Evolutionary conservation across 148 eudicot species (phyloP).

Genomic region (Nyssa sinensis): DNA sequence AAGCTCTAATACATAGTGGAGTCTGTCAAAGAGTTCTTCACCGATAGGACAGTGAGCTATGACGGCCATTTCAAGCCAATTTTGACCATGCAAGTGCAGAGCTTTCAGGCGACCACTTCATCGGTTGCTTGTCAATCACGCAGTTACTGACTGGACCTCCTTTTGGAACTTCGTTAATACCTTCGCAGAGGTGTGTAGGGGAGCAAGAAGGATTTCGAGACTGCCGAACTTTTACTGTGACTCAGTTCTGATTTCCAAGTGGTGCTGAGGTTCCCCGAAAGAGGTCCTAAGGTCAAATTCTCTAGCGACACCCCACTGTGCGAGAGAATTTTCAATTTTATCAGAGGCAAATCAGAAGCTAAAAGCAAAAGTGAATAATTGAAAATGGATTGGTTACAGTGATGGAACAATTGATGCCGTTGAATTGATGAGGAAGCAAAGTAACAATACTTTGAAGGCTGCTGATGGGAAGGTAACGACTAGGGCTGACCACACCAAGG

Average conservation of each 20-base stretch:
- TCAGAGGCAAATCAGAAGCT: conserved; percentile 49
- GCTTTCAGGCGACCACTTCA: conserved; percentile 52
- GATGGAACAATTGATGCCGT: conserved; percentile 24
- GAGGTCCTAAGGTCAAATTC: conserved; percentile 27
- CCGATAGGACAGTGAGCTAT: conserved; percentile 28
- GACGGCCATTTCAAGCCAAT: conserved; percentile 47
- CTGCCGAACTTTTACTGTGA: conserved; percentile 27
- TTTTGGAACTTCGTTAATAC: conserved; percentile 53
- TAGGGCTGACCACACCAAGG: too few relatives aligned
- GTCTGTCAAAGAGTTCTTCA: conserved; percentile 29
- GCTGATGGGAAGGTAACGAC: conserved; percentile 22
- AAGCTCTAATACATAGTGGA: too few relatives aligned
- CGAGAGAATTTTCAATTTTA: conserved; percentile 66
- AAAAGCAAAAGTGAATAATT: conserved; percentile 44
- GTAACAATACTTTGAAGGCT: conserved; percentile 48
- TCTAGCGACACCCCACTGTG: conserved; percentile 41
- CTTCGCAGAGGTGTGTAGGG: conserved; percentile 39
- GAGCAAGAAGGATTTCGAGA: conserved; percentile 19
- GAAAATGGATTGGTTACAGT: conserved; percentile 7
- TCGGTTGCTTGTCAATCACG: conserved; percentile 56
- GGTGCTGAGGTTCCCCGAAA: conserved; percentile 36
- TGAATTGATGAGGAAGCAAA: conserved; percentile 57
- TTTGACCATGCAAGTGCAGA: conserved; percentile 54
- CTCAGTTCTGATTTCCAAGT: conserved; percentile 25
- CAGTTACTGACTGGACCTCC: conserved; percentile 56